Percentiles rank a stretch among this genome's conserved stretches.
Conservation (phyloP, 108 stramenopile species). For the Cylindrotheca closterium region DNA sequence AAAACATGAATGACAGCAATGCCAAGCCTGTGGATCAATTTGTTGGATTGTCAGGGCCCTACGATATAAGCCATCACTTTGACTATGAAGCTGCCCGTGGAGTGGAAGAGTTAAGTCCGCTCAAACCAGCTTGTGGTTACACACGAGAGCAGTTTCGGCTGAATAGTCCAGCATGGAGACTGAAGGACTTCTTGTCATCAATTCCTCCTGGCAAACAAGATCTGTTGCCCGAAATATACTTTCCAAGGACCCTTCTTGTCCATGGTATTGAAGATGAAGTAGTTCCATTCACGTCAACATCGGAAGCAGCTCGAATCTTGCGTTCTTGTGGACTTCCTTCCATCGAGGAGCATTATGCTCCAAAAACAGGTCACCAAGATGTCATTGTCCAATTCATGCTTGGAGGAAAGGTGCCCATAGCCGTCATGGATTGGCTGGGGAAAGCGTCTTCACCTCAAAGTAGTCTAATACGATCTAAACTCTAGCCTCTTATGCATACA, state of each 20-base stretch:
- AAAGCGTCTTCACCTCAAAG: constrained; percentile 6
- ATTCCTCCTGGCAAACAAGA: neutral
- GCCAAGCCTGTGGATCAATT: constrained; percentile 29
- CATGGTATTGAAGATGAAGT: constrained; percentile 84
- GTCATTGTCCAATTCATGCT: constrained; percentile 76
- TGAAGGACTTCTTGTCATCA: constrained; percentile 26
- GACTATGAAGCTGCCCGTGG: constrained; percentile 84
- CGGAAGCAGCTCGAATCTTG: constrained; percentile 62
- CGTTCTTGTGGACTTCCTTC: constrained; percentile 47
- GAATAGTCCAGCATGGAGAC: constrained; percentile 52
- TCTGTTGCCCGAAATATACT: constrained; percentile 4
- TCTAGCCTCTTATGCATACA: too few species aligned
- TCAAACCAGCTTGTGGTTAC: constrained; percentile 72
- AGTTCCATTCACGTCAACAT: constrained; percentile 78
- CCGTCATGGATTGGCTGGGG: constrained; percentile 38
- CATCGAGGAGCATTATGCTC: constrained; percentile 63
- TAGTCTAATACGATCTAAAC: too few species aligned
- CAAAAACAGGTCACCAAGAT: constrained; percentile 70
- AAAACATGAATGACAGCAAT: neutral
- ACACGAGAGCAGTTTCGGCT: constrained; percentile 51
- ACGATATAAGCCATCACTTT: constrained; percentile 81
- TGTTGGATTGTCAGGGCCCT: constrained; percentile 74
- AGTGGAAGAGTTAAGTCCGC: constrained; percentile 79
- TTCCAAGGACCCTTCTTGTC: constrained; percentile 49
- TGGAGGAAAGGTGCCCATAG: constrained; percentile 43